Base-by-base conservation (phyloP, 2,329 filamentous ascomycete genomes). In the Pezicula rhizophila region DNA sequence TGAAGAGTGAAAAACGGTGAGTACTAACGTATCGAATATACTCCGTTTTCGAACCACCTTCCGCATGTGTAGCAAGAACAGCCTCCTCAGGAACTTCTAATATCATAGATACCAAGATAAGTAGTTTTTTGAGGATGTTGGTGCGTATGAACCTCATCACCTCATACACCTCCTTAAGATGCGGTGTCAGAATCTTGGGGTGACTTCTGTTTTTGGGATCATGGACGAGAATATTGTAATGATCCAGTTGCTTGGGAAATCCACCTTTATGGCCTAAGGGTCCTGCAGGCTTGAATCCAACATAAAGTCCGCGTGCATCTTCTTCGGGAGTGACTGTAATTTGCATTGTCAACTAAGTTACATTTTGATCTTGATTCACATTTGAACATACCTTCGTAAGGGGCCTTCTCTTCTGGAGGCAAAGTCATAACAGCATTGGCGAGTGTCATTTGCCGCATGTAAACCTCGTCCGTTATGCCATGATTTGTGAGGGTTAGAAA, bases 21-120 rank as follows among this genome's bases (percentile, higher is more conserved):
- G 12, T 10, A 42, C 40, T 28, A 5, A 42, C 40, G 52, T 61
- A 51, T 28, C 68, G 62, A 2, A 70, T 54, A 45, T 69, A 66
- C 41, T 70, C 68, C 35, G 68, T 66, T 34, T 61, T 66, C n/a
- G 62, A 58, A 12, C 61, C 59, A 4, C 63, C 59, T 18, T 67
- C 68, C 2, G 60, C 55, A 48, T 71, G 68, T 3, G 62, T 63
- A 4, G 64, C 59, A 0, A 65, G 62, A 39, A 71, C 64, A 28
- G 61, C 63, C 48, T 69, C 58, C 41, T 68, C 64, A 1, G 67
- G 66, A 1, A 71, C 54, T 43, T 70, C 66, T 0, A 71, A 55
- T 15, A 68, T 66, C 50, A 68, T 64, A 15, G 66, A 65, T 41
- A 70, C 65, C 10, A 70, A 61, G n/a, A 54, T 66, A 38, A 70